Conservation (phyloP, 2,329 filamentous ascomycete genomes). For the Stagonosporopsis chrysanthemi region DNA sequence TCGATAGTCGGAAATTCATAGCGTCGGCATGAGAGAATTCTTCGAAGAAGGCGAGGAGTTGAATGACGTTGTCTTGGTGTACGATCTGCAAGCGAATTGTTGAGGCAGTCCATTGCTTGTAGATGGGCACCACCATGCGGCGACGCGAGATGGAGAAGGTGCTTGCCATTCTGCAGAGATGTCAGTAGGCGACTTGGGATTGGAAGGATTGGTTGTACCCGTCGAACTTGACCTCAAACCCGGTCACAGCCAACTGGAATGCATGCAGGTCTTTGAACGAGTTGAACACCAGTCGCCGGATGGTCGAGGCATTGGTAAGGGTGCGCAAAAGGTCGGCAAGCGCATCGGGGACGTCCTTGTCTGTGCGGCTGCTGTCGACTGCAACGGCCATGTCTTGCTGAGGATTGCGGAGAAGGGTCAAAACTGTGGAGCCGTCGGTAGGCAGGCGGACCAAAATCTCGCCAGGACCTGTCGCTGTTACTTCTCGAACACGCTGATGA, state of each 20-base stretch:
- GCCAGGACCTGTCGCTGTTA: slow-evolving; percentile 46
- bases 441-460: slow-evolving; percentile 58
- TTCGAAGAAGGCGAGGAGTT: slow-evolving; percentile 86
- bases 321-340: slow-evolving; percentile 69
- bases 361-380: slow-evolving; percentile 58
- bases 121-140: slow-evolving; percentile 88
- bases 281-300: slow-evolving; percentile 68
- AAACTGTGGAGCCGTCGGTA: slow-evolving; percentile 46
- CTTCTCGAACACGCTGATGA: not conserved
- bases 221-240: slow-evolving; percentile 69
- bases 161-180: slow-evolving; percentile 61
- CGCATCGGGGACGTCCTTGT: slow-evolving; percentile 61
- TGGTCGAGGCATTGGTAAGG: slow-evolving; percentile 66
- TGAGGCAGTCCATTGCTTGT: slow-evolving; percentile 93
- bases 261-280: slow-evolving; percentile 68
- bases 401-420: slow-evolving; percentile 64
- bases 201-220: slow-evolving; percentile 30
- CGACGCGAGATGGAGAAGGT: slow-evolving; percentile 83
- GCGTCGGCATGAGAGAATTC: slow-evolving; percentile 86
- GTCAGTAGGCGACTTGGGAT: slow-evolving; percentile 29
- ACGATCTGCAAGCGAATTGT: slow-evolving; percentile 82
- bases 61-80: slow-evolving; percentile 74
- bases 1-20: slow-evolving; percentile 87
- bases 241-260: slow-evolving; percentile 81
- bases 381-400: slow-evolving; percentile 81